phyloP scores from a whole-genome alignment of 441 rosid genomes.

The Sinapis alba region DNA sequence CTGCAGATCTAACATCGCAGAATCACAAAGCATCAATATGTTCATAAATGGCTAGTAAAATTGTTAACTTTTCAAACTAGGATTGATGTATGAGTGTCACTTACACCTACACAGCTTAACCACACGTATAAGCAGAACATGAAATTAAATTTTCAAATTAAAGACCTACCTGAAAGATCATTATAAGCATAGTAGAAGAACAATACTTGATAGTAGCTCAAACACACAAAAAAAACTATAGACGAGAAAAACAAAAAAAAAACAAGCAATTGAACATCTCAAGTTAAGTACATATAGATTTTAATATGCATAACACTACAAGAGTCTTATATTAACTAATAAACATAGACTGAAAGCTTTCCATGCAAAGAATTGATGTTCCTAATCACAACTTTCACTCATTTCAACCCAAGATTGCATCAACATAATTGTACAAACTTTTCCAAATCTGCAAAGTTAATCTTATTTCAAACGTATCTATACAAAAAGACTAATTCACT shows the following conservation, averaged over 20 bases:
- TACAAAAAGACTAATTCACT: neutral
- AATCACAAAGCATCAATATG: too few relatives aligned
- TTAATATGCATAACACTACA: neutral
- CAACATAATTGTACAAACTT: neutral
- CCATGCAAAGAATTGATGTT: neutral
- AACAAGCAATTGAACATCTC: neutral
- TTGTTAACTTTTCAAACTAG: neutral
- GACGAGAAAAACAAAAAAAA: neutral
- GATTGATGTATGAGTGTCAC: neutral
- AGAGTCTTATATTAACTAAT: neutral
- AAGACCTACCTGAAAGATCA: neutral
- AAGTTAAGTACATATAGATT: neutral
- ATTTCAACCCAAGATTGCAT: neutral
- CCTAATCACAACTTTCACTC: neutral
- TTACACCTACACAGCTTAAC: neutral
- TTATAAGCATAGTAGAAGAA: neutral
- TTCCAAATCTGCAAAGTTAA: neutral
- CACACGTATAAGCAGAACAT: neutral
- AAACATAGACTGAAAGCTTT: neutral
- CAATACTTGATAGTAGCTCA: neutral
- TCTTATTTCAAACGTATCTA: neutral
- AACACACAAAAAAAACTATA: neutral
- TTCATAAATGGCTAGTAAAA: neutral
- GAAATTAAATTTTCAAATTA: neutral
- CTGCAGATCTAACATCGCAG: too few relatives aligned